These are phyloP conservation scores for Lepraria neglecta DNA, from an alignment of 495 filamentous ascomycete species.

Conservation along the genomic window DNA sequence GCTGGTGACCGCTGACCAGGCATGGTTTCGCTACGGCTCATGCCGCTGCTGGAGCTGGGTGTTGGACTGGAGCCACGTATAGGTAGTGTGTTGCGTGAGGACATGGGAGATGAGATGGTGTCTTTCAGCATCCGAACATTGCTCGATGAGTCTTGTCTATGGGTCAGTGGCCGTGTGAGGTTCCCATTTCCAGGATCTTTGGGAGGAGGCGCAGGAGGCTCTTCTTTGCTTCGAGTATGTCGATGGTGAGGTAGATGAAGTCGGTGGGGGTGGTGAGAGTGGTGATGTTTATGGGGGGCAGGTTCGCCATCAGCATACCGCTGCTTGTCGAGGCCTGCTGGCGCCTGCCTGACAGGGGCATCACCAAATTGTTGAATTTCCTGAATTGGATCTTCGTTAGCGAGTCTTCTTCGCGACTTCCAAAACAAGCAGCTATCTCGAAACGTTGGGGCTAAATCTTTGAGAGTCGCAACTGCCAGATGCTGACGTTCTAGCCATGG, in stretches of 20 bases:
- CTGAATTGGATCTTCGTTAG: slow-evolving; percentile 34
- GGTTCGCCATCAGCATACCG: slow-evolving; percentile 48
- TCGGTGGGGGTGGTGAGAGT: slow-evolving; percentile 52
- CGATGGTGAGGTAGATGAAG: slow-evolving; percentile 68
- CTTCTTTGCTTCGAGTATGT: slow-evolving; percentile 65
- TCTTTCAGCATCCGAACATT: slow-evolving; percentile 47
- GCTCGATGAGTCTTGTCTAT: slow-evolving; percentile 61
- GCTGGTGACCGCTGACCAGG: slow-evolving; percentile 56
- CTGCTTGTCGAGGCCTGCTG: slow-evolving; percentile 63
- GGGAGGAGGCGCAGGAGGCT: slow-evolving; percentile 47
- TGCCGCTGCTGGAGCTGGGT: slow-evolving; percentile 56
- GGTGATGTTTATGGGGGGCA: slow-evolving; percentile 45
- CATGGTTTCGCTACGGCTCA: slow-evolving; percentile 39
- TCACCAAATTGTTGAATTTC: slow-evolving; percentile 78
- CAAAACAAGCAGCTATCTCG: slow-evolving; percentile 11
- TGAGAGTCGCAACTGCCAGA: not conserved
- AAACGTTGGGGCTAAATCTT: slow-evolving; percentile 1
- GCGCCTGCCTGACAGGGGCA: slow-evolving; percentile 69
- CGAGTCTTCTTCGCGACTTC: slow-evolving; percentile 21
- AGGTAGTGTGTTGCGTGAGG: slow-evolving; percentile 43
- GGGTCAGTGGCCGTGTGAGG: slow-evolving; percentile 52
- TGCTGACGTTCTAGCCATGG: not conserved
- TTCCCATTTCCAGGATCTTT: slow-evolving; percentile 43
- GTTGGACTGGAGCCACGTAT: slow-evolving; percentile 68
- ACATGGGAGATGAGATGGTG: slow-evolving; percentile 40